Percentiles rank a stretch among this genome's conserved stretches.
Conservation (phyloP, 1,139 yeast genomes). For the Lizanozyma gosingica region DNA sequence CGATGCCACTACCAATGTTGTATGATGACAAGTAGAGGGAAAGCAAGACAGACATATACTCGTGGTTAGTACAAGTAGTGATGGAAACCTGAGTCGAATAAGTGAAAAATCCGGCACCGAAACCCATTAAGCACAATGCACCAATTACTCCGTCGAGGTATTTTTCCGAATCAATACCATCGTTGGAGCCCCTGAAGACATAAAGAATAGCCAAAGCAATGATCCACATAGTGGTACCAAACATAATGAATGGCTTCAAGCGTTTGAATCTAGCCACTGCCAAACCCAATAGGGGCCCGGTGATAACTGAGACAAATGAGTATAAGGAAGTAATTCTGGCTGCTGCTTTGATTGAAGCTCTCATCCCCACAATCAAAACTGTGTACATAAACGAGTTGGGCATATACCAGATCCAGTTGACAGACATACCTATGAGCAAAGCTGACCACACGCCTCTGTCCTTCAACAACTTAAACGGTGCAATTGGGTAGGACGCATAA, state of each 20-base stretch:
- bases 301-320: constrained; percentile 56
- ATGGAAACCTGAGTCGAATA: constrained; percentile 60
- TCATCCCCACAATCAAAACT: constrained; percentile 53
- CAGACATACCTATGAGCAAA: constrained; percentile 40
- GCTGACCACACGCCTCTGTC: constrained; percentile 58
- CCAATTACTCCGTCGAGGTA: constrained; percentile 53
- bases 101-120: constrained; percentile 67
- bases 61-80: constrained; percentile 53
- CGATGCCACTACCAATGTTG: constrained; percentile 54
- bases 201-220: constrained; percentile 50
- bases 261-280: constrained; percentile 42
- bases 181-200: constrained; percentile 46
- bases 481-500: constrained; percentile 45
- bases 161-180: constrained; percentile 21
- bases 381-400: constrained; percentile 63
- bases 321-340: constrained; percentile 55
- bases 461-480: constrained; percentile 46
- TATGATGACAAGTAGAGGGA: constrained; percentile 47
- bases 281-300: constrained; percentile 53
- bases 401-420: constrained; percentile 57
- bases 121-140: constrained; percentile 55
- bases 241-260: constrained; percentile 50
- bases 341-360: constrained; percentile 50
- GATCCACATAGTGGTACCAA: constrained; percentile 49
- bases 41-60: constrained; percentile 55